These are phyloP conservation scores for Phialophora macrospora DNA, from an alignment of 2,329 filamentous ascomycete genomes.

Conservation along the genomic window DNA sequence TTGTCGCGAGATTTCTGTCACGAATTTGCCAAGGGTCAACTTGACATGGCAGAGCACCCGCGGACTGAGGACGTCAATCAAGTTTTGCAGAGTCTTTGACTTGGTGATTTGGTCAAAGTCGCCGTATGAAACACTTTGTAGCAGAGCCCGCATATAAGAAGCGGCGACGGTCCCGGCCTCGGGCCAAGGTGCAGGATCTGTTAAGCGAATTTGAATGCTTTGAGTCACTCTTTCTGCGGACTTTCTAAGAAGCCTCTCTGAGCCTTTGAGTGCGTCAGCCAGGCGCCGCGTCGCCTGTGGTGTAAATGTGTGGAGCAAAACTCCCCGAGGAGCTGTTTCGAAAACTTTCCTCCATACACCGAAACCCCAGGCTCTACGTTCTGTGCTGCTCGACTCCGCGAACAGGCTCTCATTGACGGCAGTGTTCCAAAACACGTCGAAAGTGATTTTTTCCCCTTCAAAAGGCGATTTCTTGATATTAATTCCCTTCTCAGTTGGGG, in stretches of 20 bases:
- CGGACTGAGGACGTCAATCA: conserved; percentile 22
- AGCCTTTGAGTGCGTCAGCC: conserved; percentile 78
- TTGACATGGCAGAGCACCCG: conserved; percentile 9
- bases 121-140: conserved; percentile 71
- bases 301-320: conserved; percentile 71
- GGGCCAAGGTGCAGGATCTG: conserved; percentile 51
- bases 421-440: conserved; percentile 82
- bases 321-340: conserved; percentile 53
- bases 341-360: conserved; percentile 81
- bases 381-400: conserved; percentile 77
- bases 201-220: conserved; percentile 66
- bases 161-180: conserved; percentile 61
- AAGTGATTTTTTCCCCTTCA: conserved; percentile 51
- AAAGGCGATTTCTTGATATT: conserved; percentile 14
- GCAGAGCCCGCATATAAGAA: conserved; percentile 51
- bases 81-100: conserved; percentile 60
- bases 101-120: conserved; percentile 87
- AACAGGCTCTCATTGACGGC: conserved; percentile 86
- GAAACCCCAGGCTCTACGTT: conserved; percentile 91
- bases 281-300: conserved; percentile 80
- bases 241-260: conserved; percentile 78
- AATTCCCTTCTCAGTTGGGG: conserved; percentile 32
- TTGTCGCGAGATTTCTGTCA: conserved; percentile 9
- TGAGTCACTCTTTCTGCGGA: conserved; percentile 78
- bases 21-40: conserved; percentile 20